Conservation (phyloP, 345 rosid species). For the Aurinia saxatilis region DNA sequence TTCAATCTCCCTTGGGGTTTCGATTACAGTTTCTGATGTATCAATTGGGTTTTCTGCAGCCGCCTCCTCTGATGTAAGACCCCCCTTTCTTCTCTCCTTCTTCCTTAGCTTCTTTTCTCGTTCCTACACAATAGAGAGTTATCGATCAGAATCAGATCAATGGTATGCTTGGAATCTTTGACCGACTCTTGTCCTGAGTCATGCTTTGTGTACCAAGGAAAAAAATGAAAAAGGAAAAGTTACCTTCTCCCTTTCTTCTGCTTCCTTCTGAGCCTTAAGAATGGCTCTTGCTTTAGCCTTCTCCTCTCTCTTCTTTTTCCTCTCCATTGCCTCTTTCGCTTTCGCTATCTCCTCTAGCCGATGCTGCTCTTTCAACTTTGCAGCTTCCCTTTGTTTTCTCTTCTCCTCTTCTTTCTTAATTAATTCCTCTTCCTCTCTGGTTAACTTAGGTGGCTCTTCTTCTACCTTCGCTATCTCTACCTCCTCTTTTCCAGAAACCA, state of each 20-base stretch:
- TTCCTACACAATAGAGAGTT: slow-evolving; percentile 39
- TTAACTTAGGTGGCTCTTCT: slow-evolving; percentile 43
- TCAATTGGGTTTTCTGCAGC: slow-evolving; percentile 17
- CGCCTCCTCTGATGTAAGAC: slow-evolving; percentile 18
- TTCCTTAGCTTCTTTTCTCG: slow-evolving; percentile 74
- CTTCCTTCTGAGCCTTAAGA: slow-evolving; percentile 61
- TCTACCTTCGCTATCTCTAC: slow-evolving; percentile 38
- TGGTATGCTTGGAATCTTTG: background rate
- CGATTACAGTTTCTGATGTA: slow-evolving; percentile 27
- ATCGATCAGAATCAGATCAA: background rate
- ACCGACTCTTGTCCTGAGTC: background rate
- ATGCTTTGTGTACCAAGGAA: background rate
- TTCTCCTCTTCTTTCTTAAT: slow-evolving; percentile 66
- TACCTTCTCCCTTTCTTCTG: slow-evolving; percentile 76
- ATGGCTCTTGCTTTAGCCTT: slow-evolving; percentile 73
- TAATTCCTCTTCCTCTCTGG: slow-evolving; percentile 72
- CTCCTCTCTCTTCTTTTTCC: slow-evolving; percentile 64
- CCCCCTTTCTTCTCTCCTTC: slow-evolving; percentile 52
- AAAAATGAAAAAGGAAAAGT: background rate
- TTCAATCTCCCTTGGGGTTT: slow-evolving; percentile 30
- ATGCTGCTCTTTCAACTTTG: slow-evolving; percentile 49
- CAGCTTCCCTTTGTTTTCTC: slow-evolving; percentile 63
- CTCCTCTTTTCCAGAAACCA: slow-evolving; percentile 38
- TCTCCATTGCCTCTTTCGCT: slow-evolving; percentile 73
- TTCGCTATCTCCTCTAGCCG: slow-evolving; percentile 69